Percentiles rank a stretch among this genome's conserved stretches.
Conservation (phyloP, 805 yeast genomes). For the Blastobotrys americana region DNA sequence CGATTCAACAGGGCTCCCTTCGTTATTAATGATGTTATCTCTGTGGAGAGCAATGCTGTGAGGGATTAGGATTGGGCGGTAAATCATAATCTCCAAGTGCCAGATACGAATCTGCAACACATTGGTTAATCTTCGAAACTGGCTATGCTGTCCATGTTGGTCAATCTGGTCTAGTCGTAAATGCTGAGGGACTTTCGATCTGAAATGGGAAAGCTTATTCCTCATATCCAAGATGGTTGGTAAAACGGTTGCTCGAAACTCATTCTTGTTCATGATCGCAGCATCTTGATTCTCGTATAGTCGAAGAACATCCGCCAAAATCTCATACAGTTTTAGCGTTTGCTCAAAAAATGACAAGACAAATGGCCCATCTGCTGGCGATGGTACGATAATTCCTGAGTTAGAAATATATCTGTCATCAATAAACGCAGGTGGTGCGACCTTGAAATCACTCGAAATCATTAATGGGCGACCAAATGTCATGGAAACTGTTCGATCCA, state of each 20-base stretch:
- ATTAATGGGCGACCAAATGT: slow-evolving; percentile 27
- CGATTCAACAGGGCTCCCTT: slow-evolving; percentile 1
- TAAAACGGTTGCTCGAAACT: slow-evolving; percentile 1
- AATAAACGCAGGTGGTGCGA: slow-evolving; percentile 18
- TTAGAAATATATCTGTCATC: slow-evolving; percentile 23
- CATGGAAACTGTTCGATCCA: slow-evolving; percentile 25
- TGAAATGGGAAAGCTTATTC: slow-evolving; percentile 1
- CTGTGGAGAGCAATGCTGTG: slow-evolving; percentile 5
- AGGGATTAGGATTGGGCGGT: slow-evolving; percentile 12
- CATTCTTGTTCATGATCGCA: slow-evolving; percentile 1
- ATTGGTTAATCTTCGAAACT: slow-evolving; percentile 8
- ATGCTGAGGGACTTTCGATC: slow-evolving; percentile 6
- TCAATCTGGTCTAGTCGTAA: slow-evolving; percentile 5
- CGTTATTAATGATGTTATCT: not conserved
- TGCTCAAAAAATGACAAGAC: slow-evolving; percentile 19
- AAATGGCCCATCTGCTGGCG: slow-evolving; percentile 14
- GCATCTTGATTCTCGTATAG: slow-evolving; percentile 12
- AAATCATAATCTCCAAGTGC: slow-evolving; percentile 15
- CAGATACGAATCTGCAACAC: slow-evolving; percentile 9
- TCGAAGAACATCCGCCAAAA: slow-evolving; percentile 20
- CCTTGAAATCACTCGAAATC: slow-evolving; percentile 17
- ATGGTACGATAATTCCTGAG: slow-evolving; percentile 9
- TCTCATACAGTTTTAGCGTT: slow-evolving; percentile 19
- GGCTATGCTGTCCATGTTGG: slow-evolving; percentile 2
- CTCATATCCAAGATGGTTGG: slow-evolving; percentile 8